A percentile compares a stretch with the other conserved stretches of the same genome.
phyloP scores from a whole-genome alignment of 441 rosid genomes.

The Eutrema salsugineum region DNA sequence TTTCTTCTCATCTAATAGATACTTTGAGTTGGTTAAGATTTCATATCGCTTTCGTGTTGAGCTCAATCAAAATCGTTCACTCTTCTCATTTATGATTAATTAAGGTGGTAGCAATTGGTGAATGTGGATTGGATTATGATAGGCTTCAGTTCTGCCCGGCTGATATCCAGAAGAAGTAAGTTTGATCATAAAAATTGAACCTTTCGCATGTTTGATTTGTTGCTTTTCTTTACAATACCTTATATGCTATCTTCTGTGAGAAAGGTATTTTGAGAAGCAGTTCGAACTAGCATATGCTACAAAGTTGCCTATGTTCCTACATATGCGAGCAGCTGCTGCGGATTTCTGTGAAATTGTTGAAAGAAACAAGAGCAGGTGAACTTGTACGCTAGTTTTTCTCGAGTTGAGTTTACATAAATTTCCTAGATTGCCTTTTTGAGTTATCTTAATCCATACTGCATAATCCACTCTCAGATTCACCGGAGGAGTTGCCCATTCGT shows the following conservation, averaged over 20 bases:
- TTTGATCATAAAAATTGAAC: slow-evolving; percentile 4
- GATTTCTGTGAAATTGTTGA: slow-evolving; percentile 87
- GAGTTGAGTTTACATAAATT: not conserved
- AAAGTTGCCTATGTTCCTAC: slow-evolving; percentile 92
- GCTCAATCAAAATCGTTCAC: not conserved
- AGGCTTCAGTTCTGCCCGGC: slow-evolving; percentile 87
- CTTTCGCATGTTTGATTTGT: not conserved
- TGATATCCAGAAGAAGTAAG: slow-evolving; percentile 82
- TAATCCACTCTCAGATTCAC: slow-evolving; percentile 45
- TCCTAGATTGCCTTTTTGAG: not conserved
- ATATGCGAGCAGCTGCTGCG: slow-evolving; percentile 91
- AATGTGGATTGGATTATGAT: slow-evolving; percentile 94
- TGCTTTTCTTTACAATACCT: not conserved
- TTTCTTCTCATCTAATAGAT: not conserved
- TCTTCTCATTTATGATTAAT: not conserved
- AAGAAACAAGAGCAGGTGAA: slow-evolving; percentile 66
- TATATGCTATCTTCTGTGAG: not conserved
- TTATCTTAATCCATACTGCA: not conserved
- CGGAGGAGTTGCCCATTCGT: slow-evolving; percentile 90
- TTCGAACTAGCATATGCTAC: slow-evolving; percentile 86
- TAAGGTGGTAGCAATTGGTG: slow-evolving; percentile 93
- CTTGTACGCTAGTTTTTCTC: not conserved
- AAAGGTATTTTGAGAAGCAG: slow-evolving; percentile 94
- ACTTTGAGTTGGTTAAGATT: not conserved
- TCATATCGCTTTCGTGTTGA: not conserved